Percentiles rank a stretch among this genome's conserved stretches.
These are phyloP conservation scores for Sistotremastrum suecicum DNA, from an alignment of 768 basidiomycete species.

Conservation along the genomic window DNA sequence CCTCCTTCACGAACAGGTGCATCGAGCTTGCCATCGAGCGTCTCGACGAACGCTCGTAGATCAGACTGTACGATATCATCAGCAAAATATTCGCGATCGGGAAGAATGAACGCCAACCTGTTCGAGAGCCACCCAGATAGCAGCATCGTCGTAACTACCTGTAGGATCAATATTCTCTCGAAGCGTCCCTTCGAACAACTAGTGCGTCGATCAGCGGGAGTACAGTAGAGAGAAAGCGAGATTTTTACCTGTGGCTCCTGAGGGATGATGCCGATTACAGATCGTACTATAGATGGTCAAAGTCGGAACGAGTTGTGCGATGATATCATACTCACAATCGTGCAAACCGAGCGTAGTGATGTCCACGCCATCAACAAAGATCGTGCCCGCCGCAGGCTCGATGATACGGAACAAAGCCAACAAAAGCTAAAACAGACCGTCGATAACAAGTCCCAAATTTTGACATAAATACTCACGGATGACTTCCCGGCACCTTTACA, in stretches of 20 bases:
- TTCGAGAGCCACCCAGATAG: slow-evolving; percentile 79
- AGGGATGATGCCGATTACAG: slow-evolving; percentile 74
- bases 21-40: slow-evolving; percentile 53
- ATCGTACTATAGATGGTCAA: slow-evolving; percentile 36
- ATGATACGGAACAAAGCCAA: slow-evolving; percentile 68
- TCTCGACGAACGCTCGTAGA: slow-evolving; percentile 55
- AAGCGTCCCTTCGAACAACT: slow-evolving; percentile 53
- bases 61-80: slow-evolving; percentile 30
- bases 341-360: slow-evolving; percentile 63
- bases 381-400: slow-evolving; percentile 53
- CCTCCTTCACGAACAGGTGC: slow-evolving; percentile 67
- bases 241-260: slow-evolving; percentile 30
- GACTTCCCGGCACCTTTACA: slow-evolving; percentile 49
- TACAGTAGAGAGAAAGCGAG: slow-evolving; percentile 29
- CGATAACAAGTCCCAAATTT: neutral
- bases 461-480: slow-evolving; percentile 31
- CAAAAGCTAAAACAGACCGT: slow-evolving; percentile 27
- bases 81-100: neutral
- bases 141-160: slow-evolving; percentile 54
- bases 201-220: slow-evolving; percentile 9
- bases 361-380: slow-evolving; percentile 63
- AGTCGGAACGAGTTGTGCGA: slow-evolving; percentile 1
- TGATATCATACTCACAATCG: slow-evolving; percentile 32
- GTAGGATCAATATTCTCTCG: slow-evolving; percentile 87
- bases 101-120: slow-evolving; percentile 27